Evolutionary conservation across 306 rosid species (phyloP).

Genomic region (Cajanus cajan): DNA sequence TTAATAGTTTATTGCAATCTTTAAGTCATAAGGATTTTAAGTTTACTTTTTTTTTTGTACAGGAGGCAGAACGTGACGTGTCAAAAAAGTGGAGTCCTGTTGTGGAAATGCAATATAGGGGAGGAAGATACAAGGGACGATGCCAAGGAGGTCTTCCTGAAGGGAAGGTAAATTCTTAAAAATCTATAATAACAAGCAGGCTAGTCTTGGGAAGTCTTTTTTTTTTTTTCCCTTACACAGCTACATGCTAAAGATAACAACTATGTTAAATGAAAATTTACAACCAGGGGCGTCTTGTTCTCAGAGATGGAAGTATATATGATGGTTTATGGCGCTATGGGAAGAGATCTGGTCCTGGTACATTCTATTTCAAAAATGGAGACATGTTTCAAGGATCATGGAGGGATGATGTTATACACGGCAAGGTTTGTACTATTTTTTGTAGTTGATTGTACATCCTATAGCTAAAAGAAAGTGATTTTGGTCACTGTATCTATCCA

Average conservation of each 20-base stretch:
- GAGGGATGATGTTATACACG: conserved; percentile 97
- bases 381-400: conserved; percentile 96
- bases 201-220: neutral
- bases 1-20: conserved; percentile 13
- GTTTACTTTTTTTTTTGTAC: conserved; percentile 26
- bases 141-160: conserved; percentile 99
- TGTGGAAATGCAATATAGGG: conserved; percentile 88
- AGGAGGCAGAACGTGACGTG: conserved; percentile 93
- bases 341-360: conserved; percentile 86
- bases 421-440: conserved; percentile 68
- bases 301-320: conserved; percentile 84
- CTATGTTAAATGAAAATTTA: conserved; percentile 22
- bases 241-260: conserved; percentile 24
- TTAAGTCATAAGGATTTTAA: conserved; percentile 16
- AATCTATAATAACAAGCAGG: neutral
- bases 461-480: no score
- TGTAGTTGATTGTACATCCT: conserved; percentile 14
- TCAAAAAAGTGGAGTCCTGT: conserved; percentile 85
- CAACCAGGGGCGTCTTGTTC: conserved; percentile 76
- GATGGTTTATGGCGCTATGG: conserved; percentile 94
- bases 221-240: neutral
- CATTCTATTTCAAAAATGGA: conserved; percentile 85
- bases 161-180: conserved; percentile 67
- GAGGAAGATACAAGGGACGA: conserved; percentile 82
- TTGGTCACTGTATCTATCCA: neutral